These are phyloP conservation scores for Batkoa obscura DNA, from an alignment of 371 early-diverging fungal species.

Conservation along the genomic window DNA sequence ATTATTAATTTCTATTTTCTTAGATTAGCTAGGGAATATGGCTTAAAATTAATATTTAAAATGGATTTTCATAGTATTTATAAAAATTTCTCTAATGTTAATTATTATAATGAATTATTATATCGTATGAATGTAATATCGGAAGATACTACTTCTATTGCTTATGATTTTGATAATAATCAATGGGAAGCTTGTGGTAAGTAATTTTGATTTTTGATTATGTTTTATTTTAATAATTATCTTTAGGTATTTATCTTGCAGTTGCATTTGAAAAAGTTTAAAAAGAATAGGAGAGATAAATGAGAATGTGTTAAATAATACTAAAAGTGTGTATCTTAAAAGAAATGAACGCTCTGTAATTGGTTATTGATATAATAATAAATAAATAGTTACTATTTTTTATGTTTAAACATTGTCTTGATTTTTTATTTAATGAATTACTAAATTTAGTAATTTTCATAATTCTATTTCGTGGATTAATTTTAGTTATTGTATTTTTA, in stretches of 20 bases:
- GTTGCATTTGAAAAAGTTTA: not conserved
- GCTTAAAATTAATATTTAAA: conserved; percentile 43
- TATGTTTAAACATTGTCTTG: too few relatives aligned
- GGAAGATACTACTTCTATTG: not conserved
- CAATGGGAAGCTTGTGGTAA: not conserved
- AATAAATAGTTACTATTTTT: too few relatives aligned
- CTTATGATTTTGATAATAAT: not conserved
- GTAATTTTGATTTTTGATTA: not conserved
- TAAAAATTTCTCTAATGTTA: conserved; percentile 26
- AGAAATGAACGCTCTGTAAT: too few relatives aligned
- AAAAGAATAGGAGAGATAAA: too few relatives aligned
- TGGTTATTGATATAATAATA: too few relatives aligned
- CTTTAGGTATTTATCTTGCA: not conserved
- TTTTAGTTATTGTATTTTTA: too few relatives aligned
- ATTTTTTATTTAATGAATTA: too few relatives aligned
- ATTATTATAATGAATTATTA: conserved; percentile 31
- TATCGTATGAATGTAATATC: conserved; percentile 62
- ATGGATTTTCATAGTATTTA: conserved; percentile 71
- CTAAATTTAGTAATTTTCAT: too few relatives aligned
- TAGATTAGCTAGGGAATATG: conserved; percentile 70
- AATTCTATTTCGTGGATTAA: too few relatives aligned
- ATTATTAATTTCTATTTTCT: conserved; percentile 5
- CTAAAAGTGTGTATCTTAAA: too few relatives aligned
- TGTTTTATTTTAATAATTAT: not conserved
- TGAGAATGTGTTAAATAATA: too few relatives aligned